Evolutionary conservation across 202 grass and related monocot species (phyloP).

Genomic region (Miscanthus sacchariflorus): DNA sequence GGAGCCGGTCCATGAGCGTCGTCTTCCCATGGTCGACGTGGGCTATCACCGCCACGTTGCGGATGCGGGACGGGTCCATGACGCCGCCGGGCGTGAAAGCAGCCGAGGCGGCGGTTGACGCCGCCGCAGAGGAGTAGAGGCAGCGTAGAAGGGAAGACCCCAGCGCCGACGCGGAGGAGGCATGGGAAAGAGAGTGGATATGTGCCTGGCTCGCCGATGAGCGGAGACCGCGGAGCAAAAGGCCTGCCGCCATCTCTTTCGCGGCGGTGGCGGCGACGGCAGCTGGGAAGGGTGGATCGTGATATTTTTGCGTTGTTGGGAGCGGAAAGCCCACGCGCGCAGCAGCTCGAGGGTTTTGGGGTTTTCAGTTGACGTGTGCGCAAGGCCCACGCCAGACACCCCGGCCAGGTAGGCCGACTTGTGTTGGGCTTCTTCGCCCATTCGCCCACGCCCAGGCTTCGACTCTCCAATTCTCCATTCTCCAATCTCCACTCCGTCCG

Average conservation of each 20-base stretch:
- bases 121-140: slow-evolving; percentile 59
- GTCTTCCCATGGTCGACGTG: slow-evolving; percentile 99
- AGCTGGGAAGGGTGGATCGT: slow-evolving; percentile 29
- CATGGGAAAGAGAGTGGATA: not conserved
- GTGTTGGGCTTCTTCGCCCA: not conserved
- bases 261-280: slow-evolving; percentile 35
- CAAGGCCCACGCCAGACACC: not conserved
- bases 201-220: slow-evolving; percentile 40
- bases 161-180: slow-evolving; percentile 30
- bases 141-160: slow-evolving; percentile 49
- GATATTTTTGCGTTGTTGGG: slow-evolving; percentile 51
- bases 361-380: not conserved
- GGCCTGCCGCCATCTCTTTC: slow-evolving; percentile 69
- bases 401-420: not conserved
- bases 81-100: slow-evolving; percentile 43
- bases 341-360: slow-evolving; percentile 46
- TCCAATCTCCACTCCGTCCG: slow-evolving; percentile 5
- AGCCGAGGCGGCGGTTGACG: slow-evolving; percentile 50
- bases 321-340: slow-evolving; percentile 25
- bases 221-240: slow-evolving; percentile 77
- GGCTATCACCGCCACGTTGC: slow-evolving; percentile 95
- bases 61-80: slow-evolving; percentile 68
- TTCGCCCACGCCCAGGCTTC: not conserved
- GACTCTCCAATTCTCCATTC: not conserved
- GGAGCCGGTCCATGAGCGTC: slow-evolving; percentile 95